Conservation (phyloP, 1,284 basidiomycete genomes). For the Microbotryum saponariae region DNA sequence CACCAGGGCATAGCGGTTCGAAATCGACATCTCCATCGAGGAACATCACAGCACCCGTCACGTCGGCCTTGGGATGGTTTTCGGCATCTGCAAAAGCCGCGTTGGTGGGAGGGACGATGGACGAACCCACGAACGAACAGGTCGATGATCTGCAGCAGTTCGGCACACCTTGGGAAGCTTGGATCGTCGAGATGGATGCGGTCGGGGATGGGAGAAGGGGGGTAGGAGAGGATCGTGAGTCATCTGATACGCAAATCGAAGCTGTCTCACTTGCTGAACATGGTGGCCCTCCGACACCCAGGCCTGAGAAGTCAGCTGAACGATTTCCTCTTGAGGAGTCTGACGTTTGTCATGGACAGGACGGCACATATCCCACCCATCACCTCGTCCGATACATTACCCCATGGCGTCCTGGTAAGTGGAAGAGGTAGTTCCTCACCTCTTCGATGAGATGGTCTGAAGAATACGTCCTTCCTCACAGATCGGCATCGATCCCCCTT, state of each 20-base stretch:
- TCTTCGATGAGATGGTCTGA: neutral
- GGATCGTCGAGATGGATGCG: conserved; percentile 23
- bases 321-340: conserved; percentile 22
- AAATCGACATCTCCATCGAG: neutral
- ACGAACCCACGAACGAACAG: neutral
- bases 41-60: conserved; percentile 8
- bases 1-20: neutral
- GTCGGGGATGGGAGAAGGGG: neutral
- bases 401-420: conserved; percentile 20
- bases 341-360: conserved; percentile 13
- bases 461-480: no score
- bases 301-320: conserved; percentile 22
- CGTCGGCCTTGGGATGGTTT: conserved; percentile 25
- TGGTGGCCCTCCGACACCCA: neutral
- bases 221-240: conserved; percentile 17
- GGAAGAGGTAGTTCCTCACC: no score
- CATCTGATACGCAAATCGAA: neutral
- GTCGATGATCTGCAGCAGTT: conserved; percentile 11
- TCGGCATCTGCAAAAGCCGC: conserved; percentile 14
- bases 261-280: neutral
- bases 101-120: neutral
- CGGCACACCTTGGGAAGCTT: conserved; percentile 13
- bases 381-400: conserved; percentile 18
- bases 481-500: no score
- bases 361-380: conserved; percentile 24